phyloP scores from a whole-genome alignment of 2,329 filamentous ascomycete genomes.

The Bimuria novae-zelandiae region DNA sequence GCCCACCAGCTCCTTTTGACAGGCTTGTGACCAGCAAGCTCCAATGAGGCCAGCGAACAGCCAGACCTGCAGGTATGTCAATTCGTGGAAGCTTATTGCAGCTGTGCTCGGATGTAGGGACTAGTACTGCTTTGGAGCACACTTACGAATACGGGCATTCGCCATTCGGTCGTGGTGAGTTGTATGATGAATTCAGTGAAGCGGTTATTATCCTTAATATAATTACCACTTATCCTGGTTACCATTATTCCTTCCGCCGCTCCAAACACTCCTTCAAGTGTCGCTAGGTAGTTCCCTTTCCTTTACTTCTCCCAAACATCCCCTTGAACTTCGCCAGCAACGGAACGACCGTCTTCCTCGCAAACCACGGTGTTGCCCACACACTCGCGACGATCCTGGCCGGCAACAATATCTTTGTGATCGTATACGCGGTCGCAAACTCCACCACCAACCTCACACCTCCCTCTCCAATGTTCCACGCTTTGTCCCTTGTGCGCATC shows the following conservation, averaged over 20 bases:
- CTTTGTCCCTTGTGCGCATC: slow-evolving; percentile 38
- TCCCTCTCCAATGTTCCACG: slow-evolving; percentile 46
- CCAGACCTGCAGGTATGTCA: too few species aligned
- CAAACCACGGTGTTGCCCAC: slow-evolving; percentile 93
- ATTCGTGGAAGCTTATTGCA: too few species aligned
- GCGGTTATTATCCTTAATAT: neutral
- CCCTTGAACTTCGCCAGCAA: slow-evolving; percentile 39
- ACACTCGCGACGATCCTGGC: slow-evolving; percentile 76
- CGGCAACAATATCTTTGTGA: slow-evolving; percentile 85
- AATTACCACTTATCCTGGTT: slow-evolving; percentile 27
- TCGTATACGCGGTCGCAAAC: slow-evolving; percentile 86
- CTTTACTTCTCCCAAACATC: slow-evolving; percentile 44
- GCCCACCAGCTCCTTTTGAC: too few species aligned
- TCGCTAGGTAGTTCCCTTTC: slow-evolving; percentile 19
- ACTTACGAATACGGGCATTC: neutral
- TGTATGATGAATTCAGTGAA: neutral
- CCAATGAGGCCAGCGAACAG: too few species aligned
- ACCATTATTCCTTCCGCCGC: slow-evolving; percentile 39
- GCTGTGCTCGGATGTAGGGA: too few species aligned
- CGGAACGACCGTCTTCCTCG: slow-evolving; percentile 49
- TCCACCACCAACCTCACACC: slow-evolving; percentile 63
- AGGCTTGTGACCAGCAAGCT: too few species aligned
- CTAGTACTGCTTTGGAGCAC: too few species aligned
- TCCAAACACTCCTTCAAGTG: slow-evolving; percentile 40
- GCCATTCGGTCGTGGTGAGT: neutral